These are phyloP conservation scores for Phanerochaete sordida DNA, from an alignment of 768 basidiomycete species.

Conservation along the genomic window DNA sequence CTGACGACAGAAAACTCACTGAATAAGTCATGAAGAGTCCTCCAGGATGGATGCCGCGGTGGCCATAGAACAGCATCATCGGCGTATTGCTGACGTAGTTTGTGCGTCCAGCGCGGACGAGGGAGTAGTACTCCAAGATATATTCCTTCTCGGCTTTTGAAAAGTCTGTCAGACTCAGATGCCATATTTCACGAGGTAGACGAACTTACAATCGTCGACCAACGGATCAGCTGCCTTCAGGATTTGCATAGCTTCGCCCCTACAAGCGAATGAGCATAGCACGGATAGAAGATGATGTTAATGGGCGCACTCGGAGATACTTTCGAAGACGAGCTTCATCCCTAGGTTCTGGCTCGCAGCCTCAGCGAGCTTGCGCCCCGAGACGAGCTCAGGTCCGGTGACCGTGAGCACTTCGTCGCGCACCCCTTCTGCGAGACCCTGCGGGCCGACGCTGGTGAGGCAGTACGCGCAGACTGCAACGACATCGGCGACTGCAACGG, in stretches of 20 bases:
- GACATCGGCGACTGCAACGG: slow-evolving; percentile 28
- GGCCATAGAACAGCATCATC: slow-evolving; percentile 21
- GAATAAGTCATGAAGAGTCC: slow-evolving; percentile 21
- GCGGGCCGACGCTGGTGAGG: slow-evolving; percentile 26
- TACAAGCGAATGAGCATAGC: background rate
- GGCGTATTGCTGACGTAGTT: slow-evolving; percentile 23
- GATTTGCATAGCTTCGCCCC: slow-evolving; percentile 17
- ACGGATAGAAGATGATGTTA: background rate
- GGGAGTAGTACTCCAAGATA: slow-evolving; percentile 28
- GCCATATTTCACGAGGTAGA: background rate
- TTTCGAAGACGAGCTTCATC: slow-evolving; percentile 21
- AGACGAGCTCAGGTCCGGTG: slow-evolving; percentile 18
- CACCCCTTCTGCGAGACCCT: slow-evolving; percentile 27
- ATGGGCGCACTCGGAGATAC: slow-evolving; percentile 19
- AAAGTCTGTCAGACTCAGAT: background rate
- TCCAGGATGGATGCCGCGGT: slow-evolving; percentile 14
- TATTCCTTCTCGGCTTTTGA: slow-evolving; percentile 28
- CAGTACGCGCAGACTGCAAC: slow-evolving; percentile 24
- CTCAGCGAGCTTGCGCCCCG: slow-evolving; percentile 23
- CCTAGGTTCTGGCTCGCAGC: slow-evolving; percentile 21
- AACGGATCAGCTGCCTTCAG: slow-evolving; percentile 17
- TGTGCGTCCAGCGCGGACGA: slow-evolving; percentile 31
- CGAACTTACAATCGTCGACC: slow-evolving; percentile 15
- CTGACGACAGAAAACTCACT: slow-evolving; percentile 1
- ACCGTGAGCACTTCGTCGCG: slow-evolving; percentile 26